These are phyloP conservation scores for Rhizoclosmatium globosum DNA, from an alignment of 192 early-diverging fungal species.

Conservation along the genomic window DNA sequence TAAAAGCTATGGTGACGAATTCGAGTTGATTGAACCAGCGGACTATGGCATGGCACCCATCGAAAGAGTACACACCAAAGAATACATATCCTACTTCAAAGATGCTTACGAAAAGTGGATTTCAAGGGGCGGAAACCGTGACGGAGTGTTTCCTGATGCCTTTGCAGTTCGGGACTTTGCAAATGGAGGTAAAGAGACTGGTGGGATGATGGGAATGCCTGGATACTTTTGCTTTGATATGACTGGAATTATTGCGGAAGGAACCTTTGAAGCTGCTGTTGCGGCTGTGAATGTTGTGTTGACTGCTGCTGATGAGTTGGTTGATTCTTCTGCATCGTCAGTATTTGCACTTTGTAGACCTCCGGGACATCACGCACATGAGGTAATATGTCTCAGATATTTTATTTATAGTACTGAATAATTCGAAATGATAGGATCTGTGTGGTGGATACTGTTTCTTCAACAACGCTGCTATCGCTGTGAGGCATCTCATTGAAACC, in stretches of 20 bases:
- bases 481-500: constrained; percentile 62
- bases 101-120: constrained; percentile 60
- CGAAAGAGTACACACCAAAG: constrained; percentile 60
- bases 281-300: too few relatives aligned
- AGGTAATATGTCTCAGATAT: too few relatives aligned
- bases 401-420: too few relatives aligned
- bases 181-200: constrained; percentile 22
- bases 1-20: background rate
- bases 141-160: constrained; percentile 62
- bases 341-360: too few relatives aligned
- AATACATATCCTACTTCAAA: constrained; percentile 67
- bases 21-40: background rate
- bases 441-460: constrained; percentile 88
- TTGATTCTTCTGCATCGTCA: too few relatives aligned
- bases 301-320: too few relatives aligned
- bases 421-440: constrained; percentile 43
- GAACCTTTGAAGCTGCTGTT: constrained; percentile 71
- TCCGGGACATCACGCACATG: too few relatives aligned
- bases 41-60: constrained; percentile 69
- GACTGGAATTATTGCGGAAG: constrained; percentile 65
- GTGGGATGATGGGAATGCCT: background rate
- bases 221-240: constrained; percentile 54
- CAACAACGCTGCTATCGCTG: constrained; percentile 89
- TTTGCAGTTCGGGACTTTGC: constrained; percentile 52
- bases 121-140: constrained; percentile 56